These are phyloP conservation scores for Coelastrella sp. DNA, from an alignment of 139 green algal species.

Conservation along the genomic window DNA sequence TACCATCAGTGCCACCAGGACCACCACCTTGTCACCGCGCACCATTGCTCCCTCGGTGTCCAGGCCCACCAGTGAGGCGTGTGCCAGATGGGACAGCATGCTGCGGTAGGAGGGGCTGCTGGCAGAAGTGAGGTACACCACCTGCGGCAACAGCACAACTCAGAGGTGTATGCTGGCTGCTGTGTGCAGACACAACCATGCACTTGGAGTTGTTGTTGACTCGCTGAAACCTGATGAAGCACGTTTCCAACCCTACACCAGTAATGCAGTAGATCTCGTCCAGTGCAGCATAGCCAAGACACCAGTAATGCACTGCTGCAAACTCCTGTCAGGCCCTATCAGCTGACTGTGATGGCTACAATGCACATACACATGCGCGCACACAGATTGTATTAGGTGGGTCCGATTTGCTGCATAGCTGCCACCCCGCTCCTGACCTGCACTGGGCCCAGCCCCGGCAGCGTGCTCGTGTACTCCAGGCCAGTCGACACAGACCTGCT, in stretches of 20 bases:
- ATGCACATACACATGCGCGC: no score
- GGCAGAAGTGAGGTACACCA: not conserved
- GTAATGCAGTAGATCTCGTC: no score
- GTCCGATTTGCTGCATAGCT: no score
- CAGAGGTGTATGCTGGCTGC: not conserved
- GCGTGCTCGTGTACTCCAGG: not conserved
- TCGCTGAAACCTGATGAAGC: no score
- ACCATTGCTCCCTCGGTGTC: constrained; percentile 1
- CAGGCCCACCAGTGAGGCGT: not conserved
- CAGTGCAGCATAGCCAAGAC: not conserved
- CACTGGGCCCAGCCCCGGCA: constrained; percentile 12
- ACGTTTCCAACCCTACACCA: no score
- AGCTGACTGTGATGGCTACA: no score
- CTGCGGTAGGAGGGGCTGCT: not conserved
- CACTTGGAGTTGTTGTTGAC: no score
- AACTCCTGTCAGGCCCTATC: no score
- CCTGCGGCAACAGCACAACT: not conserved
- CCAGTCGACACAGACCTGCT: not conserved
- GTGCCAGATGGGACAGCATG: constrained; percentile 10
- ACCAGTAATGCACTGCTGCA: no score
- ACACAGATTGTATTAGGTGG: no score
- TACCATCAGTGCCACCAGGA: not conserved
- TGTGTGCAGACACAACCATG: no score
- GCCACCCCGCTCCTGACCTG: not conserved
- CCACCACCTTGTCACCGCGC: not conserved